phyloP scores from a whole-genome alignment of 2,329 filamentous ascomycete species.

The Penicillium glabrum region DNA sequence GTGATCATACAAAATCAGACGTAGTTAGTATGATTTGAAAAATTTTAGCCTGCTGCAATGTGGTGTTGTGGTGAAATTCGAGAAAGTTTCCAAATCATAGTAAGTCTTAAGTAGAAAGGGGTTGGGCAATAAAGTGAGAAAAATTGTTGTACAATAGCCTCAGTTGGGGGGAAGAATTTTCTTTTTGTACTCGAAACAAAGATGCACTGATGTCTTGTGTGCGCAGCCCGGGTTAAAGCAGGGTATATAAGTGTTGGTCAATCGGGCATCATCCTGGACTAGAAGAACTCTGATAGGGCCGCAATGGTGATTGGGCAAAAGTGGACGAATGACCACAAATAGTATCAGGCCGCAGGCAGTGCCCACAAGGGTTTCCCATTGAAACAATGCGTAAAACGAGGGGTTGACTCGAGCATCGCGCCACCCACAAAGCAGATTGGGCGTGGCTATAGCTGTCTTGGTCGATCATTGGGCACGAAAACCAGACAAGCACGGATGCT shows the following conservation, averaged over 20 bases:
- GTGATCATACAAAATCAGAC: constrained; percentile 10
- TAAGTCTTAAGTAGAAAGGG: constrained; percentile 16
- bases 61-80: constrained; percentile 11
- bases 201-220: constrained; percentile 10
- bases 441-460: background rate
- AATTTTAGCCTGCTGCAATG: constrained; percentile 24
- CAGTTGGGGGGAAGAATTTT: constrained; percentile 7
- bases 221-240: constrained; percentile 5
- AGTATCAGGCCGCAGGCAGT: constrained; percentile 13
- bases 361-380: background rate
- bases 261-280: constrained; percentile 24
- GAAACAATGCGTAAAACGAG: background rate
- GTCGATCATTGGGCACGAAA: constrained; percentile 14
- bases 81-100: constrained; percentile 3
- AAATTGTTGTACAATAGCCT: constrained; percentile 4
- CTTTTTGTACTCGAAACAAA: constrained; percentile 15
- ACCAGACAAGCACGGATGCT: constrained; percentile 1
- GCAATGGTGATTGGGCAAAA: constrained; percentile 20
- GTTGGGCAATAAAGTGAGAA: constrained; percentile 4
- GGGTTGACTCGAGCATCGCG: background rate
- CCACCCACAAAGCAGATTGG: background rate
- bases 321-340: constrained; percentile 18
- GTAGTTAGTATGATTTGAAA: background rate
- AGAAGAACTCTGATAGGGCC: constrained; percentile 22
- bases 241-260: constrained; percentile 22